Conservation (phyloP, 768 basidiomycete species). For the Pholiota molesta region DNA sequence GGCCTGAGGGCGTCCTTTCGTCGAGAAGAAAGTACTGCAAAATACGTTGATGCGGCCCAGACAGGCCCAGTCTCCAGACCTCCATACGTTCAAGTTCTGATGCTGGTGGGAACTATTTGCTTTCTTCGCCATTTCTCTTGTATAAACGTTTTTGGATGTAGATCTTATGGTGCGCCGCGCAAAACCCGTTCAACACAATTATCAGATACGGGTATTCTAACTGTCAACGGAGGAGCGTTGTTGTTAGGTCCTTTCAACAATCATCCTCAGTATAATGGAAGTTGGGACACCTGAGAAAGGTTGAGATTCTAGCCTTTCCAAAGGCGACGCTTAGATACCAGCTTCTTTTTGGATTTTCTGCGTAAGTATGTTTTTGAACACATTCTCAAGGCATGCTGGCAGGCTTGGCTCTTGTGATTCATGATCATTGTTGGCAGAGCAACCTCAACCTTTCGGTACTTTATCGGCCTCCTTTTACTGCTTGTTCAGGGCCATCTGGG, state of each 20-base stretch:
- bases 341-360: slow-evolving; percentile 15
- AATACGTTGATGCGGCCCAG: background rate
- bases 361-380: background rate
- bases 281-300: background rate
- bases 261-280: background rate
- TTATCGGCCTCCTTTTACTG: slow-evolving; percentile 13
- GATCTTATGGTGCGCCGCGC: background rate
- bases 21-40: background rate
- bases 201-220: background rate
- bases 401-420: slow-evolving; percentile 16
- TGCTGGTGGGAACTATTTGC: background rate
- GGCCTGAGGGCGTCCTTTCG: too few species aligned
- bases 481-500: background rate
- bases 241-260: background rate
- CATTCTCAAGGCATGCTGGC: background rate
- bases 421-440: slow-evolving; percentile 24
- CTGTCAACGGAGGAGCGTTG: background rate
- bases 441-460: slow-evolving; percentile 19
- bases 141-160: background rate
- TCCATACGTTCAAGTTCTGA: background rate
- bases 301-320: background rate
- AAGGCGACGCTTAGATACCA: background rate
- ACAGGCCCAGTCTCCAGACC: background rate
- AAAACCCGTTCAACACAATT: background rate
- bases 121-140: background rate